A percentile compares a stretch with the other conserved stretches of the same genome.
Evolutionary conservation across 768 basidiomycete species (phyloP).

Genomic region (Hebeloma cylindrosporum): DNA sequence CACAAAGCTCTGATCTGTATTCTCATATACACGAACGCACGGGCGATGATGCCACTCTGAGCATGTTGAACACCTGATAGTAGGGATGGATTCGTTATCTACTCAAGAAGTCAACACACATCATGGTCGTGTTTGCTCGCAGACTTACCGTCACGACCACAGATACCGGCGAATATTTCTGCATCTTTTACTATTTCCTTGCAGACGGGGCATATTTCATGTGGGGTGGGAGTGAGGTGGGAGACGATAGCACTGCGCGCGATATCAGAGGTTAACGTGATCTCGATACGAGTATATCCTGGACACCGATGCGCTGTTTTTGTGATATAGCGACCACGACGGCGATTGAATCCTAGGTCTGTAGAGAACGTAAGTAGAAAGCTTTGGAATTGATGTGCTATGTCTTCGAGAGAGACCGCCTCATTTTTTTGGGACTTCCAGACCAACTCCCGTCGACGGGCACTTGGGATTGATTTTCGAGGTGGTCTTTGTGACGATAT

Average conservation of each 20-base stretch:
- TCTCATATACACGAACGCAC: too few relatives aligned
- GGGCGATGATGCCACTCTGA: too few relatives aligned
- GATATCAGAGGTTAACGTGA: not conserved
- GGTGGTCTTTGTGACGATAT: not conserved
- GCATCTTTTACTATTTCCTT: constrained; percentile 1
- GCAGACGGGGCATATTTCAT: constrained; percentile 3
- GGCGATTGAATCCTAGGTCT: not conserved
- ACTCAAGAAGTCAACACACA: too few relatives aligned
- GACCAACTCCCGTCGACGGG: not conserved
- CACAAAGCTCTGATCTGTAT: too few relatives aligned
- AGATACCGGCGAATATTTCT: not conserved
- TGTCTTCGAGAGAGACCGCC: not conserved
- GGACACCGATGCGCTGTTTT: not conserved
- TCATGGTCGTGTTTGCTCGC: too few relatives aligned
- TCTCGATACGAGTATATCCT: constrained; percentile 2
- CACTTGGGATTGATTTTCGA: not conserved
- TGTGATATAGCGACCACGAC: not conserved
- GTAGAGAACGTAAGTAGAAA: not conserved
- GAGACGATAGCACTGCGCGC: not conserved
- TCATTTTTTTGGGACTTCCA: not conserved
- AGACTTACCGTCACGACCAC: not conserved
- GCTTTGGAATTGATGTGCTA: not conserved
- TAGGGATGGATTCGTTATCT: too few relatives aligned
- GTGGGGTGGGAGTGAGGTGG: not conserved
- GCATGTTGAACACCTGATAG: too few relatives aligned